Evolutionary conservation across 345 rosid species (phyloP).

Genomic region (Bruguiera gymnorhiza): DNA sequence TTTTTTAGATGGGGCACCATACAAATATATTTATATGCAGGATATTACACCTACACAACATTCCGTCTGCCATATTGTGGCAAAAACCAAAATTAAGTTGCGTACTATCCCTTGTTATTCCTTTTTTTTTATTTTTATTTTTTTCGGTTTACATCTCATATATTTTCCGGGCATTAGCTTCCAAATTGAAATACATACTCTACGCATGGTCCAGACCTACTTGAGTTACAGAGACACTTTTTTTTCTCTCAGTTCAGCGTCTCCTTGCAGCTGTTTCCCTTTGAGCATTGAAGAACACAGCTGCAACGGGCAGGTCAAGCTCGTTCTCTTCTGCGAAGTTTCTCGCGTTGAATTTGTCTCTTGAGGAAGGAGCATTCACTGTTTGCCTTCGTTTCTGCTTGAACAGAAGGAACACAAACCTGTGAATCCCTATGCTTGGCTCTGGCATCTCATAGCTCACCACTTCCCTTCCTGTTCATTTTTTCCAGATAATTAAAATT

Average conservation of each 20-base stretch:
- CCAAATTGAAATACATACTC: too few species aligned
- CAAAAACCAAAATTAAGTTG: too few species aligned
- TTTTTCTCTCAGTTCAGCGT: conserved; percentile 40
- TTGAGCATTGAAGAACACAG: conserved; percentile 87
- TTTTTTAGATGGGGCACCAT: too few species aligned
- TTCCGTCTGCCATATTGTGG: too few species aligned
- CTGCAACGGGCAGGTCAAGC: conserved; percentile 78
- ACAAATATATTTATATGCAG: too few species aligned
- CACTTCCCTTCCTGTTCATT: conserved; percentile 58
- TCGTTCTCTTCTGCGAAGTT: conserved; percentile 72
- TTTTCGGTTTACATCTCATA: too few species aligned
- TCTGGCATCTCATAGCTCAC: conserved; percentile 84
- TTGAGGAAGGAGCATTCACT: conserved; percentile 47
- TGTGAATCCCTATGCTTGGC: conserved; percentile 94
- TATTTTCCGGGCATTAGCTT: too few species aligned
- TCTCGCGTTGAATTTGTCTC: conserved; percentile 67
- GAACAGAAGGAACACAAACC: conserved; percentile 80
- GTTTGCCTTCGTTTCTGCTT: conserved; percentile 67
- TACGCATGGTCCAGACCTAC: too few species aligned
- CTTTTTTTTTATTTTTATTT: too few species aligned
- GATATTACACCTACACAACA: too few species aligned
- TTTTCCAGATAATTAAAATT: neutral
- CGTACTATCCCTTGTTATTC: too few species aligned
- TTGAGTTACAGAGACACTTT: neutral
- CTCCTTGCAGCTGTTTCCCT: conserved; percentile 96